A percentile compares a stretch with the other conserved stretches of the same genome.
Evolutionary conservation across 352 stramenopile genomes (phyloP).

Genomic region (Globisporangium barbulae): DNA sequence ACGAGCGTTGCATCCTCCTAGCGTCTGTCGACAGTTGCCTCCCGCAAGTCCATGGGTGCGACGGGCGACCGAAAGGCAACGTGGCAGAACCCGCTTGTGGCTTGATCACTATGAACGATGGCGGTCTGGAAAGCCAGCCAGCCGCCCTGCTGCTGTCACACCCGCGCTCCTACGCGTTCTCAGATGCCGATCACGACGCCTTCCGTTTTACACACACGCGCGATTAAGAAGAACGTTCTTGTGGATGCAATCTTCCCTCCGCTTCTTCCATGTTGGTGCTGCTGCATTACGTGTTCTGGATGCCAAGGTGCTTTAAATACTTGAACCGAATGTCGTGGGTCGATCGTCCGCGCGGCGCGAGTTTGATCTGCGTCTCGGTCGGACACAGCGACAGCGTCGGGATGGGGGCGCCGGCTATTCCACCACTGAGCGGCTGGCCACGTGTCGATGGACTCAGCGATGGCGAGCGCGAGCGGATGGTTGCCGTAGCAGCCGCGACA

Average conservation of each 20-base stretch:
- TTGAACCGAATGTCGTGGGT: conserved; percentile 83
- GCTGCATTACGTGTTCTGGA: conserved; percentile 37
- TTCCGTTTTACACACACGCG: not conserved
- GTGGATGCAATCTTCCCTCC: not conserved
- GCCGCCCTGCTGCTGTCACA: not conserved
- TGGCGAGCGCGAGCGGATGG: conserved; percentile 30
- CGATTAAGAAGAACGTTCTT: conserved; percentile 9
- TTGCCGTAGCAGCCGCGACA: conserved; percentile 1
- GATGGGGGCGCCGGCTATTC: conserved; percentile 19
- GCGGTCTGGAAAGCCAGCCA: not conserved
- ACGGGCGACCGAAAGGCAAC: not conserved
- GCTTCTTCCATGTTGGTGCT: not conserved
- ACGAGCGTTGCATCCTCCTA: conserved; percentile 6
- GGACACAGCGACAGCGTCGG: conserved; percentile 48
- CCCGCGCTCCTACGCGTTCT: not conserved
- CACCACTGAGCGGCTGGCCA: conserved; percentile 16
- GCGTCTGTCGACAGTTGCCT: not conserved
- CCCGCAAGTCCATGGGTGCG: not conserved
- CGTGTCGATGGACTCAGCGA: conserved; percentile 33
- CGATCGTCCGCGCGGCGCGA: conserved; percentile 67
- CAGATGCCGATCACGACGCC: not conserved
- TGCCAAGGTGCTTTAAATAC: conserved; percentile 85
- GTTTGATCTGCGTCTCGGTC: conserved; percentile 62
- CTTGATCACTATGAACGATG: too few relatives aligned
- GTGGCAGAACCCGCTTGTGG: too few relatives aligned